Conservation (phyloP, 257 asterid genomes). For the Solanum paucissectum region DNA sequence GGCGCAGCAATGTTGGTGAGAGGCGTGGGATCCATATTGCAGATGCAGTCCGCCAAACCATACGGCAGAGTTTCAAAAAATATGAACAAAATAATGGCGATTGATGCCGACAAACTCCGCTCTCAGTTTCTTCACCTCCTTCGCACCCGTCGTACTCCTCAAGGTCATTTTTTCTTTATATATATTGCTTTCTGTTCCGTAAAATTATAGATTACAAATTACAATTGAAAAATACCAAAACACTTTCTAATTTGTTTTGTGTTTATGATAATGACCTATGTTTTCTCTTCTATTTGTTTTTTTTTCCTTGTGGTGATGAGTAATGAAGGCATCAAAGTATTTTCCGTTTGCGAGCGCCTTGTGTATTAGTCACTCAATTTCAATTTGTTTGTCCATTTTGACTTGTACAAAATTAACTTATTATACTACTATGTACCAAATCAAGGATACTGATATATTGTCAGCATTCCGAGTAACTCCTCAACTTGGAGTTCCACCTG, state of each 20-base stretch:
- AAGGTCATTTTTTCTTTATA: constrained; percentile 21
- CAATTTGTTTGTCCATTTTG: background rate
- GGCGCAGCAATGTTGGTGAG: background rate
- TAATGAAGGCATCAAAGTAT: background rate
- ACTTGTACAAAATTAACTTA: no score
- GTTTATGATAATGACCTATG: background rate
- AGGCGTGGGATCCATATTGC: background rate
- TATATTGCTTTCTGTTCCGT: background rate
- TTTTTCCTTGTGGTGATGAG: background rate
- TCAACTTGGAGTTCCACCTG: background rate
- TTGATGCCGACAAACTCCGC: constrained; percentile 34
- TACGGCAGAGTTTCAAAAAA: background rate
- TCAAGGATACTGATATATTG: background rate
- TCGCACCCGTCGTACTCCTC: constrained; percentile 48
- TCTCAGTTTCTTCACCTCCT: constrained; percentile 52
- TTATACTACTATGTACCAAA: background rate
- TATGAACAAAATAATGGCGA: background rate
- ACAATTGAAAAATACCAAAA: background rate
- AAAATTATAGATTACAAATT: background rate
- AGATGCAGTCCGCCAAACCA: background rate
- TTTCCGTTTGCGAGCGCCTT: background rate
- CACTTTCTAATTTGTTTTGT: background rate
- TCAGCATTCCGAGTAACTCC: no score
- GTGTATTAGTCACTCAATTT: background rate
- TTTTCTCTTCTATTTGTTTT: background rate